Conservation (phyloP, 495 filamentous ascomycete genomes). For the Lasiosphaeriaceae sp. region DNA sequence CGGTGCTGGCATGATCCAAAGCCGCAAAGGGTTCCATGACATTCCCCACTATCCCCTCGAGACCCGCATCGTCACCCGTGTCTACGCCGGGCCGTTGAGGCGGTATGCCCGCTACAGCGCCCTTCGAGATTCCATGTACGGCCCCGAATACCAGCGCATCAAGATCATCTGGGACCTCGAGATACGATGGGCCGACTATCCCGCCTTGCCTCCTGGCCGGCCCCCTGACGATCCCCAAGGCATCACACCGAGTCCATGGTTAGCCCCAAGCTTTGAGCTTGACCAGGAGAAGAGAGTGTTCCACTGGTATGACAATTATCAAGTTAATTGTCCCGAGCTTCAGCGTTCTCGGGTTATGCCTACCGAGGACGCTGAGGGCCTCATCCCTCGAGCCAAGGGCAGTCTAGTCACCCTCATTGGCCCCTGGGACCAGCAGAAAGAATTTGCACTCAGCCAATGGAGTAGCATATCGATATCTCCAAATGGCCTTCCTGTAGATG, state of each 20-base stretch:
- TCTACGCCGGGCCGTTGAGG: slow-evolving; percentile 42
- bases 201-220: slow-evolving; percentile 36
- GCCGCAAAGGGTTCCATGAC: slow-evolving; percentile 28
- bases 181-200: slow-evolving; percentile 34
- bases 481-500: slow-evolving; percentile 12
- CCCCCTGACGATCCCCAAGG: slow-evolving; percentile 21
- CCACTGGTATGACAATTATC: slow-evolving; percentile 29
- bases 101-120: slow-evolving; percentile 41
- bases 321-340: slow-evolving; percentile 7
- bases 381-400: slow-evolving; percentile 28
- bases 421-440: slow-evolving; percentile 33
- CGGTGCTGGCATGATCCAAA: slow-evolving; percentile 22
- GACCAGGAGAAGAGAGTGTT: slow-evolving; percentile 23
- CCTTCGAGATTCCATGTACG: slow-evolving; percentile 42
- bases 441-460: slow-evolving; percentile 30
- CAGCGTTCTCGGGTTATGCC: slow-evolving; percentile 26
- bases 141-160: slow-evolving; percentile 34
- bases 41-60: slow-evolving; percentile 43
- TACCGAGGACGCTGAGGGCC: slow-evolving; percentile 16
- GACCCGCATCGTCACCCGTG: slow-evolving; percentile 41
- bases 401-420: slow-evolving; percentile 34
- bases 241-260: slow-evolving; percentile 37
- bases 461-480: slow-evolving; percentile 23
- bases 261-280: slow-evolving; percentile 28
- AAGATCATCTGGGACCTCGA: slow-evolving; percentile 38